These are phyloP conservation scores for Kalmusia sp. DNA, from an alignment of 2,329 filamentous ascomycete genomes.

Conservation along the genomic window DNA sequence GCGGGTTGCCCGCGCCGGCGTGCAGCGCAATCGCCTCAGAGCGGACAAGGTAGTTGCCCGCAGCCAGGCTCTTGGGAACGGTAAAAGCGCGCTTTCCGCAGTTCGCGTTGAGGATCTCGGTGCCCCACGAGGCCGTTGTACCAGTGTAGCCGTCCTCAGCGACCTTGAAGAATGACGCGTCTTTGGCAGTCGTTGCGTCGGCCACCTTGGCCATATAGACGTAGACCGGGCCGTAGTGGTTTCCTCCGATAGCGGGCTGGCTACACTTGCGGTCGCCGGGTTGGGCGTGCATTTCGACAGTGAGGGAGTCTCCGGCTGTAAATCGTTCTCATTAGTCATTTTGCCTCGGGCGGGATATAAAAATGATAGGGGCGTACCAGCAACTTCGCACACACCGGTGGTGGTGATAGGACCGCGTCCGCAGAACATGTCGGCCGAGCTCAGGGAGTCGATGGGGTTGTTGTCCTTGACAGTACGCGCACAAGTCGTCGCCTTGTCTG, in stretches of 20 bases:
- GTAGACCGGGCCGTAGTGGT: constrained; percentile 47
- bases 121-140: constrained; percentile 44
- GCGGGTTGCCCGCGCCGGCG: constrained; percentile 37
- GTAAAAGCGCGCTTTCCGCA: constrained; percentile 46
- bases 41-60: constrained; percentile 43
- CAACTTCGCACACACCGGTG: constrained; percentile 40
- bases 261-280: constrained; percentile 39
- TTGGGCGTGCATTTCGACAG: constrained; percentile 48
- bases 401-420: constrained; percentile 36
- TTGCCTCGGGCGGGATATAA: neutral
- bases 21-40: constrained; percentile 45
- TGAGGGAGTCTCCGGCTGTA: constrained; percentile 40
- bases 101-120: constrained; percentile 48
- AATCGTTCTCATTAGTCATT: constrained; percentile 16
- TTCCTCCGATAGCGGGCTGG: constrained; percentile 44
- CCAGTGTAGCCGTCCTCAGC: constrained; percentile 46
- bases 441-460: constrained; percentile 39
- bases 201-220: constrained; percentile 48
- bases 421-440: constrained; percentile 45
- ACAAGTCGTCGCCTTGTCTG: constrained; percentile 39
- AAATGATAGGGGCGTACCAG: constrained; percentile 27
- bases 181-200: constrained; percentile 41
- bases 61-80: constrained; percentile 41
- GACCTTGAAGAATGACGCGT: constrained; percentile 46
- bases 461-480: constrained; percentile 45